Evolutionary conservation across 352 stramenopile species (phyloP).

Genomic region (Plasmopara halstedii): DNA sequence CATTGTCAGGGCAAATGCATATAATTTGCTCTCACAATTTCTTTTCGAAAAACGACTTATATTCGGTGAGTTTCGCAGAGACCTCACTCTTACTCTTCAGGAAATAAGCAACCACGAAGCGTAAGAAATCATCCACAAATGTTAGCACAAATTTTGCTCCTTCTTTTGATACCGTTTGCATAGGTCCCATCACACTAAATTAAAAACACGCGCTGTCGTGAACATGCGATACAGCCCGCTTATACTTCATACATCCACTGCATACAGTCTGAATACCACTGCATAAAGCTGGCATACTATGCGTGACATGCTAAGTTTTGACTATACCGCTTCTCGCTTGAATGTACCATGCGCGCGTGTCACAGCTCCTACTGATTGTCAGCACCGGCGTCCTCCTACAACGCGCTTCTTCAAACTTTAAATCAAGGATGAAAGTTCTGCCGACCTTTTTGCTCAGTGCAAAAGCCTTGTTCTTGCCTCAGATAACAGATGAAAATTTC

Average conservation of each 20-base stretch:
- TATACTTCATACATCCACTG: slow-evolving; percentile 5
- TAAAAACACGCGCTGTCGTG: slow-evolving; percentile 2
- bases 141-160: background rate
- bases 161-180: slow-evolving; percentile 5
- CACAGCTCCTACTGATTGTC: slow-evolving; percentile 15
- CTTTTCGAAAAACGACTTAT: background rate
- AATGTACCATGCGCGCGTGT: slow-evolving; percentile 13
- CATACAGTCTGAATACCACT: slow-evolving; percentile 1
- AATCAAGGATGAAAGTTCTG: slow-evolving; percentile 13
- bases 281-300: background rate
- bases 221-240: background rate
- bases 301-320: slow-evolving; percentile 2
- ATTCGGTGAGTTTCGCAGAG: background rate
- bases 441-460: slow-evolving; percentile 10
- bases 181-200: no score
- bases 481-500: slow-evolving; percentile 4
- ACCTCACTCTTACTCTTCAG: background rate
- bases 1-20: background rate
- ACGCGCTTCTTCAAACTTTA: slow-evolving; percentile 2
- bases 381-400: slow-evolving; percentile 1
- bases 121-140: background rate
- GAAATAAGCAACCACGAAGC: background rate
- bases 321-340: slow-evolving; percentile 1
- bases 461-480: background rate
- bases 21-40: background rate